Percentiles rank a stretch among this genome's conserved stretches.
These are phyloP conservation scores for Amborella trichopoda DNA, from an alignment of 164 flowering plant genomes.

Conservation along the genomic window DNA sequence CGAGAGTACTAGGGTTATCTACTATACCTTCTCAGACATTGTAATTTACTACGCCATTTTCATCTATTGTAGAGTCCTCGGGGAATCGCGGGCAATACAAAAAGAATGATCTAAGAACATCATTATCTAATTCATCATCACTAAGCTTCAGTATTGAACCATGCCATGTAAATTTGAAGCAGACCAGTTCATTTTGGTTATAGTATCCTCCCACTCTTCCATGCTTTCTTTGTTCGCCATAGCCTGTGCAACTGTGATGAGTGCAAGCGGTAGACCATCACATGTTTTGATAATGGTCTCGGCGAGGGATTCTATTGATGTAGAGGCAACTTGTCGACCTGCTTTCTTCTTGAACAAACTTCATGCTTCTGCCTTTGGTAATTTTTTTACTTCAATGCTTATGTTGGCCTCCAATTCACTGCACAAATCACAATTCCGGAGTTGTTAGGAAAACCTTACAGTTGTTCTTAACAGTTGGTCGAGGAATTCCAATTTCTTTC, in stretches of 20 bases:
- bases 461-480: neutral
- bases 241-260: neutral
- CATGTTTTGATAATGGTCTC: neutral
- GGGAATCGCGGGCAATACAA: slow-evolving; percentile 2
- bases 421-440: neutral
- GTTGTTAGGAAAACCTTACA: neutral
- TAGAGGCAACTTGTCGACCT: neutral
- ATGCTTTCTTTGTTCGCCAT: neutral
- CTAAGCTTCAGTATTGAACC: slow-evolving; percentile 1
- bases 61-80: neutral
- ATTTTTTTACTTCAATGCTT: neutral
- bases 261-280: slow-evolving; percentile 3
- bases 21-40: neutral
- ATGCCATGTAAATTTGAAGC: slow-evolving; percentile 1
- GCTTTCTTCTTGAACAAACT: slow-evolving; percentile 1
- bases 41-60: neutral
- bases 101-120: neutral
- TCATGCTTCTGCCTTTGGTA: slow-evolving; percentile 1
- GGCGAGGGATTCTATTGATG: neutral
- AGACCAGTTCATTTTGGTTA: neutral
- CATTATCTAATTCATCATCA: neutral
- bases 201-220: slow-evolving; percentile 2
- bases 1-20: neutral
- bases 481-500: slow-evolving; percentile 1
- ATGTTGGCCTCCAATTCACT: neutral